phyloP scores from a whole-genome alignment of 116 monocot species.

The Trichopus zeylanicus region DNA sequence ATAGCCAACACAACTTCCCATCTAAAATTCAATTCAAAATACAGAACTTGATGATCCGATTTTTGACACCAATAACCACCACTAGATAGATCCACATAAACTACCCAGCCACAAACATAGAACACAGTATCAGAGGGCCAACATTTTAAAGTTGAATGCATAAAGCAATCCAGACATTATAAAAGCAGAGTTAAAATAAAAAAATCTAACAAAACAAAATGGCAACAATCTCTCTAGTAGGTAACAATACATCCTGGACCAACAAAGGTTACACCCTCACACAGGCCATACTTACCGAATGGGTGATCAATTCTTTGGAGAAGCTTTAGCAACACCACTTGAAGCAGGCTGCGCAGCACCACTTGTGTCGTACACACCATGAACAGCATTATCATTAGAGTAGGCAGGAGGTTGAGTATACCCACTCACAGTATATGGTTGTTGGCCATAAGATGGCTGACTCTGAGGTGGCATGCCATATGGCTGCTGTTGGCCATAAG shows the following conservation, averaged over 20 bases:
- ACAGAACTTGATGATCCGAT: no score
- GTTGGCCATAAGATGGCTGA: conserved; percentile 28
- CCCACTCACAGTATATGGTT: conserved; percentile 15
- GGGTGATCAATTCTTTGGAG: conserved; percentile 9
- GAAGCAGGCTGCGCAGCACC: conserved; percentile 14
- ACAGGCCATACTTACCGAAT: neutral
- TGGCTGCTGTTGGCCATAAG: conserved; percentile 30
- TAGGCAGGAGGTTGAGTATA: conserved; percentile 31
- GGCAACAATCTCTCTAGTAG: neutral
- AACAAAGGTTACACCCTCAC: neutral
- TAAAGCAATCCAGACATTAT: neutral
- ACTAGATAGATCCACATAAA: no score
- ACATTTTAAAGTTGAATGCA: neutral
- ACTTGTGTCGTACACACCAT: conserved; percentile 23
- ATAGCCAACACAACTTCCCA: no score
- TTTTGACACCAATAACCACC: no score
- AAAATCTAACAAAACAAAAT: neutral
- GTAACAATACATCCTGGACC: neutral
- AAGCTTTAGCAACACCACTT: conserved; percentile 21
- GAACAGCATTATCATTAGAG: conserved; percentile 15
- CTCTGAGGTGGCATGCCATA: conserved; percentile 20
- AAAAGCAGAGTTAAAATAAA: neutral
- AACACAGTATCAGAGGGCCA: no score
- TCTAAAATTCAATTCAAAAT: no score
- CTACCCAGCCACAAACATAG: no score